These are phyloP conservation scores for Paramarasmius palmivorus DNA, from an alignment of 1,284 basidiomycete genomes.

Conservation along the genomic window DNA sequence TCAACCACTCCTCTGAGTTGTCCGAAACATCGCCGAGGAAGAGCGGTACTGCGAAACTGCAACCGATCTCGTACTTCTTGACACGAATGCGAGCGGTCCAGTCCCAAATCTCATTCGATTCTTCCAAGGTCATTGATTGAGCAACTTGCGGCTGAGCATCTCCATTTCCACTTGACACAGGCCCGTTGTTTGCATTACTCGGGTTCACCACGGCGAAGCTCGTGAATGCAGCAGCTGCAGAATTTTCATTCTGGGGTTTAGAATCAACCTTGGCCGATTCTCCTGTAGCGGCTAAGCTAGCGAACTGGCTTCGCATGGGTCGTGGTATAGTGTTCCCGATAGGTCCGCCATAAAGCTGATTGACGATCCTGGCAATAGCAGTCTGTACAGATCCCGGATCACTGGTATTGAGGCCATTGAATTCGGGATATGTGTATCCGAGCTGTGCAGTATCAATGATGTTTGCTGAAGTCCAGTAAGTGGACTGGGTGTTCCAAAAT, in stretches of 20 bases:
- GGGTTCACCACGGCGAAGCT: not conserved
- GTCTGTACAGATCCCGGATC: conserved; percentile 27
- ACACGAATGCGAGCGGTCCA: conserved; percentile 43
- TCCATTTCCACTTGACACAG: not conserved
- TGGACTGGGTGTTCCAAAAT: conserved; percentile 25
- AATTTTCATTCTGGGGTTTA: not conserved
- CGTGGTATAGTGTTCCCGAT: not conserved
- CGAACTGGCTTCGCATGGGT: not conserved
- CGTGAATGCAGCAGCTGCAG: not conserved
- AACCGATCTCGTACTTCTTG: conserved; percentile 42
- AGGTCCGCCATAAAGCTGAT: conserved; percentile 28
- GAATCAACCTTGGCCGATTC: not conserved
- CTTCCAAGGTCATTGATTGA: not conserved
- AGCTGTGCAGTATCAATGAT: conserved; percentile 23
- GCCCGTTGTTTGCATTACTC: not conserved
- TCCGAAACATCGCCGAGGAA: conserved; percentile 42
- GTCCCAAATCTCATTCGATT: conserved; percentile 25
- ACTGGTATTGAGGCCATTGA: conserved; percentile 35
- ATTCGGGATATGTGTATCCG: conserved; percentile 47
- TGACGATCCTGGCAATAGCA: conserved; percentile 34
- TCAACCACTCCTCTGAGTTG: conserved; percentile 33
- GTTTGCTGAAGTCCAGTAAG: conserved; percentile 32
- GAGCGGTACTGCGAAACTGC: conserved; percentile 40
- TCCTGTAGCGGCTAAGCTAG: not conserved
- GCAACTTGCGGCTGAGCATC: not conserved